Conservation (phyloP, 345 rosid species). For the Nasturtium officinale region DNA sequence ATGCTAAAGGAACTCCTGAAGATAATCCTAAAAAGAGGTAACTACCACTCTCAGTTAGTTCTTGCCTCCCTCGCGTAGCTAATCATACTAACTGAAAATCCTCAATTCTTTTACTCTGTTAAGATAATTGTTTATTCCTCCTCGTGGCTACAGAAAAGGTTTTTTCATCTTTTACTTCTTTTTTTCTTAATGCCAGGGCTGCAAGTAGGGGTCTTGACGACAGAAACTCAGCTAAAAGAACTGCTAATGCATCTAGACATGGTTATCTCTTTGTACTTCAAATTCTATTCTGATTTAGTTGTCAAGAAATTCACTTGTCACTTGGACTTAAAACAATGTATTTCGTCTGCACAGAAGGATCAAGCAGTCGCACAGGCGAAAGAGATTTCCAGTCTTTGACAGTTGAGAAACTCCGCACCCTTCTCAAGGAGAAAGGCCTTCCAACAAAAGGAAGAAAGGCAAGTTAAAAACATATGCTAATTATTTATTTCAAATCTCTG, state of each 20-base stretch:
- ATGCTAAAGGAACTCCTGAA: slow-evolving; percentile 52
- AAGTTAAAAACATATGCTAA: slow-evolving; percentile 22
- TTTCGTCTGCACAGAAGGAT: slow-evolving; percentile 54
- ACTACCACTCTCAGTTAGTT: not conserved
- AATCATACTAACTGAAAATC: not conserved
- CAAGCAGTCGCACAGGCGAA: slow-evolving; percentile 60
- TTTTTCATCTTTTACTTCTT: slow-evolving; percentile 3
- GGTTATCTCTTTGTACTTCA: slow-evolving; percentile 45
- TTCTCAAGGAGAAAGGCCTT: slow-evolving; percentile 78
- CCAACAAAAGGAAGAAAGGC: slow-evolving; percentile 83
- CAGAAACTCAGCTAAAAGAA: slow-evolving; percentile 66
- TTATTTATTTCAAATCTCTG: not conserved
- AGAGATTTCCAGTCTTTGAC: slow-evolving; percentile 72
- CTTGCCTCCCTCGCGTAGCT: not conserved
- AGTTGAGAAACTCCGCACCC: slow-evolving; percentile 85
- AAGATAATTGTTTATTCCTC: not conserved
- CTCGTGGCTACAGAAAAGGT: not conserved
- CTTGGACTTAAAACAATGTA: not conserved
- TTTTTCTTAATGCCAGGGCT: slow-evolving; percentile 48
- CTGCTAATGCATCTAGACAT: slow-evolving; percentile 53
- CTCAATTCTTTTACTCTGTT: not conserved
- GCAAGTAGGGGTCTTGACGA: slow-evolving; percentile 68
- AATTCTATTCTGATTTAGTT: not conserved
- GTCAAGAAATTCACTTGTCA: not conserved
- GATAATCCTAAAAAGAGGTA: slow-evolving; percentile 85